Evolutionary conservation across 768 basidiomycete species (phyloP), one percentile per base, ranked within the genome.

Genomic region (Rubroboletus satanas): DNA sequence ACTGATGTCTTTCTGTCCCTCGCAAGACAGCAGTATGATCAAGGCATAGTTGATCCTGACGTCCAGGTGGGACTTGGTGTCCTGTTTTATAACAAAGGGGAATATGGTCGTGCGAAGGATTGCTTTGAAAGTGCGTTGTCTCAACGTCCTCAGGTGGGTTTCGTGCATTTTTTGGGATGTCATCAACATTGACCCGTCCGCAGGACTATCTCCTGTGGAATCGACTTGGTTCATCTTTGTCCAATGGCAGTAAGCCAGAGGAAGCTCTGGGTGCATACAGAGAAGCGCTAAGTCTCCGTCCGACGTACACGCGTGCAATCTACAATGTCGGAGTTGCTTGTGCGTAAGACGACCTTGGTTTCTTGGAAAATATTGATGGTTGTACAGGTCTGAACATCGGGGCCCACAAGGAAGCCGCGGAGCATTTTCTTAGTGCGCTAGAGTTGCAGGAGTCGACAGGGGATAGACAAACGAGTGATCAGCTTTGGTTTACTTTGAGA

Each of bases 261-360:
- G 93, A 95, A 69, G 95, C 96, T 4, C 74, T 93, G 9, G 88
- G 88, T 15, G 90, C 88, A 14, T 97, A 99, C 69, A 80, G 90
- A 55, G 85, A 94, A 68, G 97, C 97, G 0, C 78, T 99, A 26
- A 86, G 84, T 64, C 74, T 98, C 45, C 83, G 93, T 37, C 97
- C 97, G 28, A 95, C 93, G 0, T 99, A 97, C 69, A 98, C 97
- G 1, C 85, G 97, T 11, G 97, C 95, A 10, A 91, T 98, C 23
- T 98, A 96, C 68, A 99, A 99, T 64, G 91, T 99, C 35, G 97
- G 95, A 42, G 97, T 99, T 28, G 94, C 95, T 21, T 99, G 94
- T 94, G 65, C 63, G 91, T 82, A 4, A n/a, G 29, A 42, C 8
- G 49, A 49, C 5, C 15, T 18, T 28, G 38, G 38, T 45, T 49